These are phyloP conservation scores for Aspergillus sp. DNA, from an alignment of 2,329 filamentous ascomycete genomes.

Conservation along the genomic window DNA sequence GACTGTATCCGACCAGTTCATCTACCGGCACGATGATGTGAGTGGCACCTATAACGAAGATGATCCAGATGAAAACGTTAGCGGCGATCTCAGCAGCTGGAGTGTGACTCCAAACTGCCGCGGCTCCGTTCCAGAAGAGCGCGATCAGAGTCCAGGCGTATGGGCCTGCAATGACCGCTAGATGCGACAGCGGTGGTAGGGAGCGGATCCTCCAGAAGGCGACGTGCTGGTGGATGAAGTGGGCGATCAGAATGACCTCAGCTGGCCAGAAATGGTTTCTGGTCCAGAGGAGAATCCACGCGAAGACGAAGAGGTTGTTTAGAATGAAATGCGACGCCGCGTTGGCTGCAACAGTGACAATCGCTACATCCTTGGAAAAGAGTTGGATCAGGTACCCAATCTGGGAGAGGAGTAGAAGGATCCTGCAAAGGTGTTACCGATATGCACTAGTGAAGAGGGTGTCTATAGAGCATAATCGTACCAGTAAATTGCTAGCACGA, in stretches of 20 bases:
- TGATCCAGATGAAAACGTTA: conserved; percentile 85
- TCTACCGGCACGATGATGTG: conserved; percentile 75
- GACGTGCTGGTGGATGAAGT: conserved; percentile 76
- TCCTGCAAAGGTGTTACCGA: conserved; percentile 47
- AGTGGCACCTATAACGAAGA: conserved; percentile 73
- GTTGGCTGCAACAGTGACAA: conserved; percentile 69
- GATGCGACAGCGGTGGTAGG: conserved; percentile 72
- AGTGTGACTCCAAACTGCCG: conserved; percentile 69
- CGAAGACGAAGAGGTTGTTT: conserved; percentile 80
- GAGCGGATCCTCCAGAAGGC: conserved; percentile 79
- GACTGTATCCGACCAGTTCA: conserved; percentile 73
- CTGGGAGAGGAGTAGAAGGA: conserved; percentile 73
- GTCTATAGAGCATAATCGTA: conserved; percentile 31
- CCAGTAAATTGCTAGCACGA: conserved; percentile 72
- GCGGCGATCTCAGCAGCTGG: conserved; percentile 75
- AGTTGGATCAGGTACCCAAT: conserved; percentile 73
- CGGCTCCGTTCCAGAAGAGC: conserved; percentile 85
- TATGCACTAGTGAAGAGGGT: not conserved
- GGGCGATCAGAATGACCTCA: conserved; percentile 73
- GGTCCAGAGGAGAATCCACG: conserved; percentile 81
- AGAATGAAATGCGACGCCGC: conserved; percentile 82
- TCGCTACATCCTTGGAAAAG: conserved; percentile 65
- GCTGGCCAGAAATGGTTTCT: conserved; percentile 72
- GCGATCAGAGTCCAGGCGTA: conserved; percentile 84
- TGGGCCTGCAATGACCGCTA: conserved; percentile 72